Evolutionary conservation across 2,329 filamentous ascomycete species (phyloP), one percentile per base, ranked within the genome.

Genomic region (Pezicula carpinea): DNA sequence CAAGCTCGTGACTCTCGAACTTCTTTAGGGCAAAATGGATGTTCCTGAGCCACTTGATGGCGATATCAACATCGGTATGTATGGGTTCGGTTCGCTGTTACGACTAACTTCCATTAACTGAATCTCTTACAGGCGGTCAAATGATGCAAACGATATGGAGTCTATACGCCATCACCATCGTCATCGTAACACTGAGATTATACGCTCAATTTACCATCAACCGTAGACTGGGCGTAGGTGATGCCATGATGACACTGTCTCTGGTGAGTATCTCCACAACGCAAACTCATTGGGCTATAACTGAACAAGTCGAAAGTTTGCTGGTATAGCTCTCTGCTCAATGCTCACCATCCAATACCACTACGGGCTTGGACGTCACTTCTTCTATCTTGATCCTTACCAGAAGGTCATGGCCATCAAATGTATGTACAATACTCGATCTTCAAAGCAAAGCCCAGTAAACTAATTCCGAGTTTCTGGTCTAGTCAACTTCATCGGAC

Each of bases 311-410:
- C 18, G 5, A n/a, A 40, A 22, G 10, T 23, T 23, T 2, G 19
- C 19, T 19, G 38, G 8, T 7, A n/a, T 35, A 38, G 22, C 10
- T 7, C 38, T 40, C 38, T 40, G 33, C 14, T 15, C 26, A 26
- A 26, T 48, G 35, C 32, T 47, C 10, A 43, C 50, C 10, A 45
- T 49, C 1, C 47, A 49, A 33, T 45, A 51, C 42, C 50, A 52
- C 38, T 54, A 54, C 39, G 54, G 53, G 4, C 45, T 51, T 18
- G 54, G 54, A 5, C 23, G 51, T 17, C 53, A 52, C 39, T 54
- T 47, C 31, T 46, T 43, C 29, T 55, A 51, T 33, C 40, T 57
- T 8, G 32, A 33, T n/a, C 21, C 38, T 3, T 10, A 40, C 6
- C 18, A 53, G 15, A 46, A 36, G 36, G 38, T 50, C 6, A 15